Percentiles rank a stretch among this genome's conserved stretches.
Evolutionary conservation across 169 alveolate genomes (phyloP).

Genomic region (Plasmodium cynomolgi): DNA sequence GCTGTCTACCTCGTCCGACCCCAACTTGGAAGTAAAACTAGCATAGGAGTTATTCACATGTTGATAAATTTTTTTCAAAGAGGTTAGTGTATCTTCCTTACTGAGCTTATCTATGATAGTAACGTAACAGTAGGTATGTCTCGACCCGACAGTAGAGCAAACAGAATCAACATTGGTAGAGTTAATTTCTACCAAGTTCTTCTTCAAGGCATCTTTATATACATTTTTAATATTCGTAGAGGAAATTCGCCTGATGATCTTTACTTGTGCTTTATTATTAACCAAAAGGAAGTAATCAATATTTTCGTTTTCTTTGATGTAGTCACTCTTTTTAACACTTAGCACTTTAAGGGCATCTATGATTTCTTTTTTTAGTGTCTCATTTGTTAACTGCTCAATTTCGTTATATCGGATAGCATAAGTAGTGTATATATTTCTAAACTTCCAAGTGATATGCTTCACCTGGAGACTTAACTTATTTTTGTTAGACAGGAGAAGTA

Average conservation of each 20-base stretch:
- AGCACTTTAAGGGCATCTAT: constrained; percentile 43
- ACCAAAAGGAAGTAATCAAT: constrained; percentile 59
- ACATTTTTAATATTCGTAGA: constrained; percentile 55
- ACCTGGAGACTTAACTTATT: constrained; percentile 38
- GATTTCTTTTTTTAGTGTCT: constrained; percentile 15
- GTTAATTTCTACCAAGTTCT: constrained; percentile 41
- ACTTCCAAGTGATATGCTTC: constrained; percentile 25
- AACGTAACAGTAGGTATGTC: constrained; percentile 61
- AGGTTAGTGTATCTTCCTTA: constrained; percentile 1
- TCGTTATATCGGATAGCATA: constrained; percentile 29
- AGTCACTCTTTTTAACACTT: constrained; percentile 57
- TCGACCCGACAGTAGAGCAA: constrained; percentile 56
- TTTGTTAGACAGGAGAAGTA: constrained; percentile 26
- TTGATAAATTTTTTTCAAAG: constrained; percentile 41
- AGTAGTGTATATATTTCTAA: constrained; percentile 28
- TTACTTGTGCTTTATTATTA: constrained; percentile 31
- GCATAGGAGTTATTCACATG: constrained; percentile 37
- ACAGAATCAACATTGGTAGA: constrained; percentile 35
- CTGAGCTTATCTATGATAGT: constrained; percentile 25
- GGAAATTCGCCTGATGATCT: constrained; percentile 43
- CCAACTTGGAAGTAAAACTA: constrained; percentile 11
- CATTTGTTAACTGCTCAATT: constrained; percentile 21
- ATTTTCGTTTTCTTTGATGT: constrained; percentile 45
- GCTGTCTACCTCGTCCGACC: constrained; percentile 16
- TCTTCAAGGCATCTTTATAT: constrained; percentile 38